Conservation (phyloP, 257 asterid genomes). For the Buddleja alternifolia region DNA sequence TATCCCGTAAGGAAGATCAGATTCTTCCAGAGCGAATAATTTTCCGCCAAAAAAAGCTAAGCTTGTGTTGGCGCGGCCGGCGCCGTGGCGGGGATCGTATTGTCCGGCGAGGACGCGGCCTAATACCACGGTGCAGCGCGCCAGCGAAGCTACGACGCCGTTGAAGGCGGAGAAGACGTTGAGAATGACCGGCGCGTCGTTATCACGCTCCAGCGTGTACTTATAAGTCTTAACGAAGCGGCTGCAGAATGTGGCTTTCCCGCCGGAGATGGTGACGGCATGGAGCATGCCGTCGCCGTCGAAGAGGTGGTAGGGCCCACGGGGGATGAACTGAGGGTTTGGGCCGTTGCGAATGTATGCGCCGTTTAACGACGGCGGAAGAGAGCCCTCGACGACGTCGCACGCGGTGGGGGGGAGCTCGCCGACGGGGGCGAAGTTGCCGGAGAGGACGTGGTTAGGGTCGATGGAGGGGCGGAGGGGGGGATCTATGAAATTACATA, state of each 20-base stretch:
- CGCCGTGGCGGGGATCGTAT: slow-evolving; percentile 45
- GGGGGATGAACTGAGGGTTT: slow-evolving; percentile 66
- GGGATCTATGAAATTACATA: slow-evolving; percentile 40
- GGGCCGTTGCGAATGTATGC: slow-evolving; percentile 75
- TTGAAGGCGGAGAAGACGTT: slow-evolving; percentile 65
- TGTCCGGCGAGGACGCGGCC: slow-evolving; percentile 40
- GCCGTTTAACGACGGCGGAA: slow-evolving; percentile 57
- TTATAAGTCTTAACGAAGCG: slow-evolving; percentile 68
- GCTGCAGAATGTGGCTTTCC: slow-evolving; percentile 63
- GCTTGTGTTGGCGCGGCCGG: slow-evolving; percentile 69
- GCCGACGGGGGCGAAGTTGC: slow-evolving; percentile 52
- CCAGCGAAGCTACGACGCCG: slow-evolving; percentile 47
- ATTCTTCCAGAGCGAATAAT: slow-evolving; percentile 58
- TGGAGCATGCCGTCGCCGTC: slow-evolving; percentile 90
- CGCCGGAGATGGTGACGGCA: slow-evolving; percentile 46
- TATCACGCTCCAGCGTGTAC: slow-evolving; percentile 44
- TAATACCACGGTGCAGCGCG: slow-evolving; percentile 34
- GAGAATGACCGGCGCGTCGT: slow-evolving; percentile 48
- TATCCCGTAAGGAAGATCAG: slow-evolving; percentile 65
- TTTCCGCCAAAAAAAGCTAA: slow-evolving; percentile 54
- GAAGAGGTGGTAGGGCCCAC: slow-evolving; percentile 63
- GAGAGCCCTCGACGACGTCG: slow-evolving; percentile 51
- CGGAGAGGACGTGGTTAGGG: slow-evolving; percentile 47
- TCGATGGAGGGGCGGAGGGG: slow-evolving; percentile 51
- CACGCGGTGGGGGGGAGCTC: slow-evolving; percentile 70